Percentiles rank a stretch among this genome's conserved stretches.
These are phyloP conservation scores for Candida taoyuanica DNA, from an alignment of 805 yeast species.

Conservation along the genomic window DNA sequence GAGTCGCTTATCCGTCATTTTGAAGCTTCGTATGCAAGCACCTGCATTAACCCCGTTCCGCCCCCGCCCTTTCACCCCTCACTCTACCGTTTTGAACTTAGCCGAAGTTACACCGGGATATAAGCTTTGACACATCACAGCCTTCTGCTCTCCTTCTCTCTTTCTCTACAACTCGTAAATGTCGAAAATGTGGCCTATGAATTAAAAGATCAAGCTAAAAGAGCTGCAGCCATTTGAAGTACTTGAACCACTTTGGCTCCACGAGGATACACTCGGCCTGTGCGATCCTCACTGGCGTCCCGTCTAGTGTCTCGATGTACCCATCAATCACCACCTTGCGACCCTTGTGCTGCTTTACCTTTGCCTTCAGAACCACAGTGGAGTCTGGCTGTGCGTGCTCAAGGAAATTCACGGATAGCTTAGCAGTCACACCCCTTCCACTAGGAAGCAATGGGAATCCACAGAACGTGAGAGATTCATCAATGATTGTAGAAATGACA, in stretches of 20 bases:
- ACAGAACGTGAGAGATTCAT: constrained; percentile 79
- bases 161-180: no score
- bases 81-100: no score
- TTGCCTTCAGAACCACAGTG: constrained; percentile 62
- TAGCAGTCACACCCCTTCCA: constrained; percentile 86
- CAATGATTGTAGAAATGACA: constrained; percentile 69
- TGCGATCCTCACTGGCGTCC: constrained; percentile 43
- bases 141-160: no score
- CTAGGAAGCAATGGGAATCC: constrained; percentile 82
- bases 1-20: no score
- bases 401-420: constrained; percentile 55
- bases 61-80: no score
- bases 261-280: constrained; percentile 67
- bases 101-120: no score
- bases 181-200: no score
- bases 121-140: no score
- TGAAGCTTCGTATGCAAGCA: neutral
- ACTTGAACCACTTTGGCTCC: constrained; percentile 86
- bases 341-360: constrained; percentile 63
- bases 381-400: constrained; percentile 48
- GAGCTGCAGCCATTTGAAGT: constrained; percentile 49
- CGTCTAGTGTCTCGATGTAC: constrained; percentile 46
- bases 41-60: neutral
- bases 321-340: constrained; percentile 82
- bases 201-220: no score